Evolutionary conservation across 1,284 basidiomycete genomes (phyloP), one percentile per base, ranked within the genome.

Genomic region (Malassezia equina): DNA sequence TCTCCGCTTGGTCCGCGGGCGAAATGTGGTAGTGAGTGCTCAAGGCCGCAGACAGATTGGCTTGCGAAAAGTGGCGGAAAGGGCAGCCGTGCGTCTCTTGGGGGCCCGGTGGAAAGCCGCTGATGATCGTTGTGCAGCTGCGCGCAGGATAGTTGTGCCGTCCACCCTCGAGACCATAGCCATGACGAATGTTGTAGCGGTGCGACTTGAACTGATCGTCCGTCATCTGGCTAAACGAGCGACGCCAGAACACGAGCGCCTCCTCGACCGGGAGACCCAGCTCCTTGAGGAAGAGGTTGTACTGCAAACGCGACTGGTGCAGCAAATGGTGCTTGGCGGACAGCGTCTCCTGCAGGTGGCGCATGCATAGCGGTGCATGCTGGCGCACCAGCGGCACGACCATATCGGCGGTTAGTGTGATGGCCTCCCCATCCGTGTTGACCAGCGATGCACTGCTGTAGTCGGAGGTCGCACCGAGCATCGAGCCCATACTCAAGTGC

Each of bases 161-260:
- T 71, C 86, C 86, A 7, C 94, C 94, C 75, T 98, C 94, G 40
- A 95, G 79, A 42, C 94, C 94, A 73, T 86, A 99, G 8, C 84
- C 85, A 76, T 98, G 94, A 34, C 93, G 84, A 65, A 99, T 91
- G 67, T 98, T 98, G 77, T 99, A 99, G 66, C 84, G 85, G 79
- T 96, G 86, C 72, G 95, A 88, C 75, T 98, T 99, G 78, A 98
- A 99, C 76, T 91, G 87, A 77, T 98, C 90, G 63, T 96, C 91
- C 21, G 84, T 84, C 45, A 80, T 77, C 42, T 76, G 79, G 27
- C 76, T 75, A 75, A 94, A 96, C 29, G 86, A 85, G 65, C 85
- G 85, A 51, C 89, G 80, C 94, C 94, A 99, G 77, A 96, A 98
- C 7, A 83, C 77, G 49, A 96, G 77, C 2, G 94, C 91, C 76